Percentiles rank a stretch among this genome's conserved stretches.
These are phyloP conservation scores for Aquilaria agallochum DNA, from an alignment of 441 rosid species.

Conservation along the genomic window DNA sequence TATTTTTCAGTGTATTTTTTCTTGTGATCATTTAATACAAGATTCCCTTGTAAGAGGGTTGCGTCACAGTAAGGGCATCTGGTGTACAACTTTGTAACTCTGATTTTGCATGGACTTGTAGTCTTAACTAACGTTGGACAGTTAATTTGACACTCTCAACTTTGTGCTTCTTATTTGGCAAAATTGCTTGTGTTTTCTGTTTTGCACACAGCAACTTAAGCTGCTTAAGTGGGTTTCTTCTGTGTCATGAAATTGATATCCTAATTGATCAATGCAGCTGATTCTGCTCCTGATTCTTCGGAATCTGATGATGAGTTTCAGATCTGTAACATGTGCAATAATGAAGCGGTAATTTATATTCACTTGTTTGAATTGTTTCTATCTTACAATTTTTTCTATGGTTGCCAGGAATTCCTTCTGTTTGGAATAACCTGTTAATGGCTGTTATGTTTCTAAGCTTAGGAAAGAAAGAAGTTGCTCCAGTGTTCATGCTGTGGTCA, in stretches of 20 bases:
- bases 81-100: too few relatives aligned
- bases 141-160: background rate
- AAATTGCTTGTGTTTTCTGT: too few relatives aligned
- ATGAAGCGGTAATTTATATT: conserved; percentile 72
- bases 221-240: background rate
- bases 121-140: too few relatives aligned
- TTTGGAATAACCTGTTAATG: conserved; percentile 11
- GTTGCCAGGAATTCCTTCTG: conserved; percentile 9
- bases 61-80: too few relatives aligned
- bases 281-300: conserved; percentile 71
- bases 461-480: conserved; percentile 97
- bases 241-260: conserved; percentile 4
- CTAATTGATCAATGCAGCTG: conserved; percentile 58
- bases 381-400: too few relatives aligned
- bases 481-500: conserved; percentile 94
- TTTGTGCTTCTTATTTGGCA: background rate
- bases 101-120: too few relatives aligned
- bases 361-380: conserved; percentile 11
- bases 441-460: conserved; percentile 26
- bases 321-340: conserved; percentile 89
- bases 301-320: conserved; percentile 99
- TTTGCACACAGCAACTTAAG: background rate
- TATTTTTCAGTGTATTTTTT: too few relatives aligned
- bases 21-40: too few relatives aligned
- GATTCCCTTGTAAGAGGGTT: too few relatives aligned